Base-by-base conservation (phyloP, 1,284 basidiomycete species). In the Apiotrichum brassicae region DNA sequence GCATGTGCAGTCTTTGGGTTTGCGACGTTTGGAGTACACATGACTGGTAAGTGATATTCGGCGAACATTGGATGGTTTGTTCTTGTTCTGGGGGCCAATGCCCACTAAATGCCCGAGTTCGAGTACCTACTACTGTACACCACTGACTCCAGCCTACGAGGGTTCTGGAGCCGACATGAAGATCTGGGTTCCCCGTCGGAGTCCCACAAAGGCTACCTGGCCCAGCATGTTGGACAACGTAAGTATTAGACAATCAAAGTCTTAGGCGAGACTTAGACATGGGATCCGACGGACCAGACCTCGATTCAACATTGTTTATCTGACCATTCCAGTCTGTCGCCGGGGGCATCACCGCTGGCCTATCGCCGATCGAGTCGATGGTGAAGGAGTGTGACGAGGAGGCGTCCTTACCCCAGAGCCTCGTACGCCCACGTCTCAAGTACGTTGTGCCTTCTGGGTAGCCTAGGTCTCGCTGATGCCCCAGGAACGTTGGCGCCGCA, bases 321-420 rank as follows among this genome's bases (percentile, higher is more conserved):
- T 8, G 14, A 8, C 14, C 9, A 30, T 30, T 14, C 1, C 40
- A 74, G 70, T 62, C 74, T 3, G 76, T 79, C 1, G 78, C 78
- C 0, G 79, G 79, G 7, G 79, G 79, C 6, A 80, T 80, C 46
- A 72, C 77, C 0, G 82, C 84, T 7, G 89, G 92, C 2, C 83
- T 87, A 72, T 70, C 77, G 0, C 76, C 82, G 0, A 80, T 86
- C 46, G 86, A 92, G 48, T 79, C 83, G 4, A 77, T 97, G 46
- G 79, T 95, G 36, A 93, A 95, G 64, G 94, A 98, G 72, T 86
- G 88, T 57, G 84, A 83, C 77, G 93, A 97, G 65, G 92, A 97
- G 71, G 93, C 90, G 14, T 87, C 83, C 58, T 77, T 95, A 19
- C 75, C 79, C 1, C 81, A 82, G 46, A 68, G 77, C 12, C 63